Evolutionary conservation across 768 basidiomycete genomes (phyloP), one percentile per base, ranked within the genome.

Genomic region (Tricholoma sp.): DNA sequence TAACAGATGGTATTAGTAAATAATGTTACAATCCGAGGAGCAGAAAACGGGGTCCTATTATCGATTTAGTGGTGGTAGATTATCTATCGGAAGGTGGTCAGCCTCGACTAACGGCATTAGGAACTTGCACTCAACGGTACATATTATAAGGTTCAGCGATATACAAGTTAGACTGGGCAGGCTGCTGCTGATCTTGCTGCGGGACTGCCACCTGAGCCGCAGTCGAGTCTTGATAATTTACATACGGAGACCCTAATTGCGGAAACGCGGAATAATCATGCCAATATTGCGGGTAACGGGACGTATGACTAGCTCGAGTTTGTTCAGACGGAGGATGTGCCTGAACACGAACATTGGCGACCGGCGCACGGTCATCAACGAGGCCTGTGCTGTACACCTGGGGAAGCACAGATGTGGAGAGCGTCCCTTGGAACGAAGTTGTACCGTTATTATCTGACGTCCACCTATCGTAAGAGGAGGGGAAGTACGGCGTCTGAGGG

Each of bases 341-440:
- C 14, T 57, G 54, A 4, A 53, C 10, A 16, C 60, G 63, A 14
- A 52, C 22, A 19, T 35, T 24, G 21, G 10, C 57, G n/a, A 46
- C 18, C 14, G 59, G 19, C 34, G 34, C 53, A 35, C 77, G 74
- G 39, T 82, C 81, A 59, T 84, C 84, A 2, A 81, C 76, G 49
- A 89, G 71, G 0, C 87, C 88, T 4, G 88, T 88, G 70, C 86
- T 89, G 66, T 88, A 90, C 63, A 85, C 73, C 60, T 88, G 87
- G 0, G 88, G 86, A 43, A 90, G 77, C 22, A 87, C 86, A 0
- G 86, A 85, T 16, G 88, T 89, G 19, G 88, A 86, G 43, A 89
- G 64, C 45, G 80, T 75, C 5, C 76, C 76, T 21, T 76, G 66
- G 63, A 77, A 76, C 11, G 68, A 53, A 57, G 72, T 64, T 54